Evolutionary conservation across 192 early-diverging fungal species (phyloP).

Genomic region (Podila minutissima): DNA sequence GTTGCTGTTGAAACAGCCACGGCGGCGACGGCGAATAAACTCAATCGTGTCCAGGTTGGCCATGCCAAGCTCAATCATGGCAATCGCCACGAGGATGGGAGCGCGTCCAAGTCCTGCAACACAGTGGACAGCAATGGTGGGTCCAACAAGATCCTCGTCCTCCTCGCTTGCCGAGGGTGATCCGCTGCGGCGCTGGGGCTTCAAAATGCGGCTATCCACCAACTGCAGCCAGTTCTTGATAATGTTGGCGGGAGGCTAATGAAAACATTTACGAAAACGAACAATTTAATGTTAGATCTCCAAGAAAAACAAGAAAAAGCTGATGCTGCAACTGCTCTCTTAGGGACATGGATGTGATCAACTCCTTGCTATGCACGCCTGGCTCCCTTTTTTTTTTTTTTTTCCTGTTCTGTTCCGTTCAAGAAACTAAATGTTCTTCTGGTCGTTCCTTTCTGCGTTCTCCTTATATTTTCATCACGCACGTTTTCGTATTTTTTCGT

Average conservation of each 20-base stretch:
- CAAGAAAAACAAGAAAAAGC: background rate
- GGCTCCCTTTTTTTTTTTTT: too few species aligned
- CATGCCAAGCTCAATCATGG: conserved; percentile 83
- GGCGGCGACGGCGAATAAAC: conserved; percentile 75
- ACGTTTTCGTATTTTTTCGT: too few species aligned
- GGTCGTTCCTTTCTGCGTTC: too few species aligned
- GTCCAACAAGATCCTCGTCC: conserved; percentile 23
- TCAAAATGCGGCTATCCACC: conserved; percentile 65
- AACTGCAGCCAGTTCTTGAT: conserved; percentile 77
- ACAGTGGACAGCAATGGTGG: conserved; percentile 91
- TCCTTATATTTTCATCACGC: too few species aligned
- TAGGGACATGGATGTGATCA: background rate
- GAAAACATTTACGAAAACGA: background rate
- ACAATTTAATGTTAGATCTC: conserved; percentile 1
- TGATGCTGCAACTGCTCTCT: background rate
- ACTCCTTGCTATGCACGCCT: too few species aligned
- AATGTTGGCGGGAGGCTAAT: conserved; percentile 66
- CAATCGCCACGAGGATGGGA: conserved; percentile 88
- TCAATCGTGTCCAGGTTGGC: conserved; percentile 79
- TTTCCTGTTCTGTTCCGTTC: too few species aligned
- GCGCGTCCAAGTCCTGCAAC: conserved; percentile 96
- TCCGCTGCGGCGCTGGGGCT: conserved; percentile 11
- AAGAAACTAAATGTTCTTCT: too few species aligned
- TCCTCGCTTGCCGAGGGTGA: conserved; percentile 38
- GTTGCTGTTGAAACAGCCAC: conserved; percentile 83